These are phyloP conservation scores for Vitis vinifera DNA, from an alignment of 164 flowering plant species.

Conservation along the genomic window DNA sequence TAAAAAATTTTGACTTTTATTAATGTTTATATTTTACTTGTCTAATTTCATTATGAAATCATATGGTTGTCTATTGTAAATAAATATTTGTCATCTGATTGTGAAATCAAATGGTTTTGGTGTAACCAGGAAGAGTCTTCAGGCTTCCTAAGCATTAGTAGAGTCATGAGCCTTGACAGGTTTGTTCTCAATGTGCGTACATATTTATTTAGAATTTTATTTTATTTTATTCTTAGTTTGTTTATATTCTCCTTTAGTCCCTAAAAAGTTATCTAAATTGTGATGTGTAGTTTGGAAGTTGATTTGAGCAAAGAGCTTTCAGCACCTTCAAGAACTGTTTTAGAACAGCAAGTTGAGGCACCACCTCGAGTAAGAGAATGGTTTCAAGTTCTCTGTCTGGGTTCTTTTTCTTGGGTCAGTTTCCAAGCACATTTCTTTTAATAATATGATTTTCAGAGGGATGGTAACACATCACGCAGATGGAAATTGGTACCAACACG, in stretches of 20 bases:
- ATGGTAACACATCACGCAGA: slow-evolving; percentile 27
- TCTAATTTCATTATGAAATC: not conserved
- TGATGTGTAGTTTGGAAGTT: slow-evolving; percentile 62
- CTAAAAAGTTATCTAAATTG: not conserved
- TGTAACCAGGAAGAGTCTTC: slow-evolving; percentile 62
- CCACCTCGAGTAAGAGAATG: slow-evolving; percentile 38
- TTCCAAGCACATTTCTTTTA: not conserved
- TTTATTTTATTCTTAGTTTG: not conserved
- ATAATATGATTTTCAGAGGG: slow-evolving; percentile 37
- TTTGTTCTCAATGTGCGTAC: slow-evolving; percentile 17
- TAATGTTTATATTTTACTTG: no score
- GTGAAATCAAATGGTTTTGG: not conserved
- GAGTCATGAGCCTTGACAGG: slow-evolving; percentile 93
- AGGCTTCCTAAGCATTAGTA: slow-evolving; percentile 82
- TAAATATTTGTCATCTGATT: not conserved
- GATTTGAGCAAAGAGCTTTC: slow-evolving; percentile 84
- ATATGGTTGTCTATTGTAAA: no score
- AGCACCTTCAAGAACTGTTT: slow-evolving; percentile 38
- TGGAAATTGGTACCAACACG: slow-evolving; percentile 91
- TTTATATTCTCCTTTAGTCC: no score
- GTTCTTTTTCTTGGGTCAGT: not conserved
- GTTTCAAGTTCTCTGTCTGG: not conserved
- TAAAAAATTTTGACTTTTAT: not conserved
- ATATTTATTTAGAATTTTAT: not conserved
- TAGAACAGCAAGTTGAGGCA: slow-evolving; percentile 37